Evolutionary conservation across 495 filamentous ascomycete species (phyloP), one percentile per base, ranked within the genome.

Genomic region (Patellaria atrata): DNA sequence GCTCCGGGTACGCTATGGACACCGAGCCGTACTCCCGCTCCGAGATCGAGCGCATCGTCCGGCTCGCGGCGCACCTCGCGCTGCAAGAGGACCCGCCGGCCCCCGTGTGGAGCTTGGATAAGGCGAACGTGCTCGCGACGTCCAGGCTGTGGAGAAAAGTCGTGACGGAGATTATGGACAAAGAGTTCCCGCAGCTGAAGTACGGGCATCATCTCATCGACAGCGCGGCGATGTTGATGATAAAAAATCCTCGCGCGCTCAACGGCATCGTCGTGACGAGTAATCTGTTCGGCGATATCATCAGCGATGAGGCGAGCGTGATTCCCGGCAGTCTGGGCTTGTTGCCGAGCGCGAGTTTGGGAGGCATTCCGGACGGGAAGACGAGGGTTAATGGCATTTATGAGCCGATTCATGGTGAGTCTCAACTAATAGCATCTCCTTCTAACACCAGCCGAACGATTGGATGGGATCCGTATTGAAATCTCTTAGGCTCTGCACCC

Each of bases 221-320:
- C 61, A 80, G 73, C 36, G 89, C 86, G 13, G 87, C 89, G 33
- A 94, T 97, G 87, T 57, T 94, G 44, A 86, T 96, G 82, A 71
- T 97, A 33, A 94, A 94, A 75, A 82, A 86, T 54, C 89, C 89
- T 15, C 65, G 81, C 15, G 73, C 79, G 33, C 65, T 97, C 30
- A 96, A 96, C 55, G 89, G 89, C 32, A 75, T 97, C 14, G 70
- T 97, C 27, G 75, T 97, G 23, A 92, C 86, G 5, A 87, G 79
- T 62, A 96, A 97, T 58, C 53, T 97, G 43, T 94, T 93, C 53
- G 89, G 89, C 40, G 89, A 97, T 58, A 97, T 97, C 54, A 85
- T 97, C 51, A 78, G 68, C 50, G 89, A 97, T 53, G 89, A 97
- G 69, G 87, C 89, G 5, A 87, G 79, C 54, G 89, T 94, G 19